Percentiles rank a stretch among this genome's conserved stretches.
Conservation (phyloP, 2,329 filamentous ascomycete genomes). For the Bipolaris bicolor region DNA sequence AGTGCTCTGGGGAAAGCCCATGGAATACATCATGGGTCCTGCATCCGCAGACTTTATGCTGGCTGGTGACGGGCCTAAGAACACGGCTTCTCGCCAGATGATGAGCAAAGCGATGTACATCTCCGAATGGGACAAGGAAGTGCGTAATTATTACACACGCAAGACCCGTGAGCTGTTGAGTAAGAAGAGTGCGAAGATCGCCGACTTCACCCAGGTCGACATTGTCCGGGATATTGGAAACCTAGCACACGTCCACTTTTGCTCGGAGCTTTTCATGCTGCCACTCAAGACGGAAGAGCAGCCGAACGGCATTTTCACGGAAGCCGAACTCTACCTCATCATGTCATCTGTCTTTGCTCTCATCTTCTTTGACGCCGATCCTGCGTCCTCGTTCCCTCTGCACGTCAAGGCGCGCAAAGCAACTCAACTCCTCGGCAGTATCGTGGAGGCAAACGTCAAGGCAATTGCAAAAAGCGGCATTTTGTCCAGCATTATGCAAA, state of each 20-base stretch:
- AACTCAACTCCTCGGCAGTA: slow-evolving; percentile 57
- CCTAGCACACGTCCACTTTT: slow-evolving; percentile 61
- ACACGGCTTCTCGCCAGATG: slow-evolving; percentile 39
- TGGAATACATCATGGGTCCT: slow-evolving; percentile 67
- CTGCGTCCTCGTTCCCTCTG: slow-evolving; percentile 59
- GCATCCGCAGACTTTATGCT: slow-evolving; percentile 64
- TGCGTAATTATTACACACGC: slow-evolving; percentile 71
- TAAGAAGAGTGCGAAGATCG: slow-evolving; percentile 69
- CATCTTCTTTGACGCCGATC: slow-evolving; percentile 62
- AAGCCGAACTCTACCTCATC: slow-evolving; percentile 61
- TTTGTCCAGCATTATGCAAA: slow-evolving; percentile 50
- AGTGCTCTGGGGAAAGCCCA: slow-evolving; percentile 67
- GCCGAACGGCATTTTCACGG: slow-evolving; percentile 59
- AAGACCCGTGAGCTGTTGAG: slow-evolving; percentile 67
- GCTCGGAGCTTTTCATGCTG: slow-evolving; percentile 60
- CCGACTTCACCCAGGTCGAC: slow-evolving; percentile 70
- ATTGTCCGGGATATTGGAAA: slow-evolving; percentile 67
- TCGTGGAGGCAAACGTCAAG: slow-evolving; percentile 58
- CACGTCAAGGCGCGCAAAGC: slow-evolving; percentile 56
- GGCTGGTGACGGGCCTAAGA: slow-evolving; percentile 43
- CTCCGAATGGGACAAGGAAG: slow-evolving; percentile 65
- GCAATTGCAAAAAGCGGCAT: slow-evolving; percentile 52
- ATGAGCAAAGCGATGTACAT: slow-evolving; percentile 64
- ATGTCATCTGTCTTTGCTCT: slow-evolving; percentile 60
- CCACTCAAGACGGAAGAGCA: slow-evolving; percentile 61